phyloP scores from a whole-genome alignment of 1,284 basidiomycete species.

The Melampsora americana region DNA sequence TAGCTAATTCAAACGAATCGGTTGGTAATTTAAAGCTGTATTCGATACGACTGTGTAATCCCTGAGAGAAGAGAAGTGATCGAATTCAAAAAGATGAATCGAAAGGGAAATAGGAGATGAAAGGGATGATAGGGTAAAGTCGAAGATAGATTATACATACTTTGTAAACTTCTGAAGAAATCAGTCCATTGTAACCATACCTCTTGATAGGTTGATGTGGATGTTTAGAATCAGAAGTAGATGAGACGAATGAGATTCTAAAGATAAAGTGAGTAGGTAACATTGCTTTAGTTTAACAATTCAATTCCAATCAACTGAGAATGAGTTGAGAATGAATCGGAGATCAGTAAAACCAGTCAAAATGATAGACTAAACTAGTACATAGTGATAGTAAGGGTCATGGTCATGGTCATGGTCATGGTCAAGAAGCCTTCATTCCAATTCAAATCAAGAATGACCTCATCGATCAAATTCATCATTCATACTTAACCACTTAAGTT shows the following conservation, averaged over 20 bases:
- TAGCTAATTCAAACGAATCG: not conserved
- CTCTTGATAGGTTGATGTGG: not conserved
- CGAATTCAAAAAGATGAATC: not conserved
- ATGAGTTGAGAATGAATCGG: no score
- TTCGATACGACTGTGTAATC: not conserved
- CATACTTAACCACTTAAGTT: no score
- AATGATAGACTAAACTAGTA: no score
- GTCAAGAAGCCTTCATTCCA: no score
- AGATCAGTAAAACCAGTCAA: no score
- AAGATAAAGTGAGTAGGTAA: slow-evolving; percentile 2
- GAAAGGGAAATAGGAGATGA: not conserved
- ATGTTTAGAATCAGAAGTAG: not conserved
- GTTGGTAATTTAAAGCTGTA: not conserved
- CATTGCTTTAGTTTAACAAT: no score
- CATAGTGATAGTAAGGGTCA: no score
- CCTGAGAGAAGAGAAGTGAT: not conserved
- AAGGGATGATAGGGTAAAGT: not conserved
- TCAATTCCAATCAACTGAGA: no score
- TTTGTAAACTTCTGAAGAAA: slow-evolving; percentile 8
- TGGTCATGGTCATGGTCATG: no score
- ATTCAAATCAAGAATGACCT: no score
- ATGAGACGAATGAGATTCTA: not conserved
- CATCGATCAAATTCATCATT: no score
- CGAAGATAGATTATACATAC: not conserved
- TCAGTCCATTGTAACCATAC: not conserved